Evolutionary conservation across 352 stramenopile genomes (phyloP), one percentile per base, ranked within the genome.

Genomic region (Saprolegnia diclina): DNA sequence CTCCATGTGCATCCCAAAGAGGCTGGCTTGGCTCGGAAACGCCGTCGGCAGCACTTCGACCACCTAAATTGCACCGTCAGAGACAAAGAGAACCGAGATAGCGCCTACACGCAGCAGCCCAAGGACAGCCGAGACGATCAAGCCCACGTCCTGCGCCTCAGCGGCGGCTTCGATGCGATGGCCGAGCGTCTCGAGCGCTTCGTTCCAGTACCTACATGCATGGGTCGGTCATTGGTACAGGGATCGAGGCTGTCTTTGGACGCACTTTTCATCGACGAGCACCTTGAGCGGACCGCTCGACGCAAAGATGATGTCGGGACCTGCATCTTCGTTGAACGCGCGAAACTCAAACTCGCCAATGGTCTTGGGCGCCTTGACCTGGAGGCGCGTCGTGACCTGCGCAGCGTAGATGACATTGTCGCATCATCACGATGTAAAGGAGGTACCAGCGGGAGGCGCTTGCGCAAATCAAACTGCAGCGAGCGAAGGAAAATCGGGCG

Each of bases 401-500:
- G 19, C 7, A 57, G 79, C 71, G 53, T 85, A 85, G 61, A 85
- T 81, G 22, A 79, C 79, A 29, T 91, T 76, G 10, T 88, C 65
- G 52, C 88, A 3, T 40, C 29, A 4, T 24, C 21, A 32, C 89
- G 76, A 86, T 86, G 69, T 91, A 82, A 50, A 91, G 88, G 0
- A 90, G 76, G 19, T 91, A 81, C 57, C 90, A 83, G 66, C 89
- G 91, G 46, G 90, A 79, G 44, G 91, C 91, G 66, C 91, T 91
- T n/a, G 83, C 83, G 46, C 88, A 59, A 21, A 24, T 93, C 83
- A 46, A 91, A 90, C 0, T 91, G 78, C 21, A 93, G 79, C 56
- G 91, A 83, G 67, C 91, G 91, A 44, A 93, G 80, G 45, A 93
- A 93, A 64, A 93, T 92, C 21, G 85, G 85, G 42, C 88, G 88